phyloP scores from a whole-genome alignment of 2,329 filamentous ascomycete species.

The Ceratocystis colombiana region DNA sequence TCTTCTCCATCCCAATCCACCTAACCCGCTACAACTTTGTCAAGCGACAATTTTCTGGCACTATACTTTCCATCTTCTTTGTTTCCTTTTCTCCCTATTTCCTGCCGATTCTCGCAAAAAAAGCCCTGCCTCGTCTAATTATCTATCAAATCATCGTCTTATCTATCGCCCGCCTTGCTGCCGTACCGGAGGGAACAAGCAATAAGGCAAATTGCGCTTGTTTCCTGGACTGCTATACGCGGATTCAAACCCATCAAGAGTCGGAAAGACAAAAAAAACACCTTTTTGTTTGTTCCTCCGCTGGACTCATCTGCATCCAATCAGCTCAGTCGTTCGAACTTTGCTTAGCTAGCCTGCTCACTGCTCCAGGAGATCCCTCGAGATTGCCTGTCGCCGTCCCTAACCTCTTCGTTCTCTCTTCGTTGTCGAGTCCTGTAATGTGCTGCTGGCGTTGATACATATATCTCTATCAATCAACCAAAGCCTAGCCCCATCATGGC shows the following conservation, averaged over 20 bases:
- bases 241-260: neutral
- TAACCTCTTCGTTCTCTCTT: neutral
- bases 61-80: neutral
- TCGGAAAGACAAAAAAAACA: neutral
- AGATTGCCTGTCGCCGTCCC: neutral
- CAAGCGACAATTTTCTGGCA: neutral
- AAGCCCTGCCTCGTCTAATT: neutral
- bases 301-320: neutral
- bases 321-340: neutral
- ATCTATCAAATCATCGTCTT: neutral
- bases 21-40: neutral
- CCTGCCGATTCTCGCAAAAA: neutral
- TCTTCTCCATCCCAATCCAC: neutral
- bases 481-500: slow-evolving; percentile 15
- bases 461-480: neutral
- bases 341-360: neutral
- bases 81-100: neutral
- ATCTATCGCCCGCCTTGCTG: too few species aligned
- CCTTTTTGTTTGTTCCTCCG: neutral
- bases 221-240: neutral
- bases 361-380: neutral
- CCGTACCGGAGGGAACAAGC: neutral
- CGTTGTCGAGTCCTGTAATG: neutral
- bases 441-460: slow-evolving; percentile 4
- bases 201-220: neutral